Base-by-base conservation (phyloP, 371 early-diverging fungal species). In the Mucor racemosus region DNA sequence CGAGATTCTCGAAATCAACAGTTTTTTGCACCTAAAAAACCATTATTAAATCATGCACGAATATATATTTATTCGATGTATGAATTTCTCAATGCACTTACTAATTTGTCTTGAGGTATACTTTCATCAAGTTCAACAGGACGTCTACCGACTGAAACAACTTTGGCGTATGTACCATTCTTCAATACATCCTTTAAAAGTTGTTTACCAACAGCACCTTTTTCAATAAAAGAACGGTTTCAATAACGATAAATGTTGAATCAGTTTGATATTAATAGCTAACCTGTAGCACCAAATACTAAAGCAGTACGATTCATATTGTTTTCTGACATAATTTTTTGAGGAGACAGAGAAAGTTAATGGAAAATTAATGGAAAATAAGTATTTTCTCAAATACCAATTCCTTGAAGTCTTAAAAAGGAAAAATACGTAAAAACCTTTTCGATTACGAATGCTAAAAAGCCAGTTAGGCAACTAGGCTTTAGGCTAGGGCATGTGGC, bases 121-220 rank as follows among this genome's bases (percentile, higher is more conserved):
- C 63, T 70, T 26, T 83, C 77, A 35, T 81, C 86, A 9, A 92
- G 57, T n/a, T 84, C 80, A 10, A 73, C 81, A 19, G 31, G 40
- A 10, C 90, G 81, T 46, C 94, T 84, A 7, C 89, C 88, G 38
- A 91, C 74, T 1, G 87, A 71, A 9, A 91, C 82, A 3, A 94
- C 90, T 35, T 80, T 81, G 46, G 73, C 77, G 65, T 91, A 92
- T 4, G 77, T 75, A 14, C 84, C 85, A 14, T 82, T 82, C 9
- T 79, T 73, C 54, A 94, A 78, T 10, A 90, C 69, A 56, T 88
- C 88, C 50, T 76, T 81, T 57, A 92, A 76, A 13, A 92, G 71
- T 19, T 82, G 76, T 65, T 90, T 88, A 40, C 94, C 94, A 4
- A 90, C 89, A 36, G 91, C 91, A 46, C 93, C 93, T 26, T 26